Base-by-base conservation (phyloP, 768 basidiomycete species). In the Boletellus ananas region DNA sequence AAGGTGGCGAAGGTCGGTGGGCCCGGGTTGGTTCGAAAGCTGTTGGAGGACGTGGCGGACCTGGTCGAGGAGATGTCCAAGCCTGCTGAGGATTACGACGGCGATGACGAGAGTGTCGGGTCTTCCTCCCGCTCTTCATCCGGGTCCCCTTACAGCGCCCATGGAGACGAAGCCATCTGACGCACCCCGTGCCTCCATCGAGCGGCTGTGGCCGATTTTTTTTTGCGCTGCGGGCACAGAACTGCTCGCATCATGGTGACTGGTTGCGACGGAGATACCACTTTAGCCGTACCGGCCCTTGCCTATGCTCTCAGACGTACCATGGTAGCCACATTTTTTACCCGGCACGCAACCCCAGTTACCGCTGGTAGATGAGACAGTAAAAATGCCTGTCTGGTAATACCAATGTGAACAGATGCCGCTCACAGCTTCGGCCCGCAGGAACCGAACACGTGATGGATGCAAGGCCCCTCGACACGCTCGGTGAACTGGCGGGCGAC, bases 1-100 rank as follows among this genome's bases (percentile, higher is more conserved):
- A 38, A 17, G 17, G 56, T 70, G 0, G 57, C 50, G 10, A 34
- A 40, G 10, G 54, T 68, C n/a, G 68, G 66, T 0, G 66, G 66
- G 27, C 31, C 10, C 1, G 63, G 62, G 7, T 64, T 68, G 39
- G 62, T 70, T 20, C 52, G 59, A 34, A 61, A 60, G 36, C 47
- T 66, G 52, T 33, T 67, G 39, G 50, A 51, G 43, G 53, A 58
- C 12, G 63, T 60, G 29, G 49, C 38, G 2, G 39, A 39, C 11
- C 56, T 52, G 31, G 33, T 62, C 35, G 42, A 51, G n/a, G 37
- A 12, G 13, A 63, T 57, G 55, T 55, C 53, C 6, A 52, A 39
- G 38, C 45, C 45, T 17, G 42, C 3, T 11, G 51, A 18, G 12
- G 41, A 56, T 3, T 47, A 39, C 14, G 14, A 45, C n/a, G 49